phyloP scores from a whole-genome alignment of 1,284 basidiomycete genomes.

The Sphaerobolus stellatus region DNA sequence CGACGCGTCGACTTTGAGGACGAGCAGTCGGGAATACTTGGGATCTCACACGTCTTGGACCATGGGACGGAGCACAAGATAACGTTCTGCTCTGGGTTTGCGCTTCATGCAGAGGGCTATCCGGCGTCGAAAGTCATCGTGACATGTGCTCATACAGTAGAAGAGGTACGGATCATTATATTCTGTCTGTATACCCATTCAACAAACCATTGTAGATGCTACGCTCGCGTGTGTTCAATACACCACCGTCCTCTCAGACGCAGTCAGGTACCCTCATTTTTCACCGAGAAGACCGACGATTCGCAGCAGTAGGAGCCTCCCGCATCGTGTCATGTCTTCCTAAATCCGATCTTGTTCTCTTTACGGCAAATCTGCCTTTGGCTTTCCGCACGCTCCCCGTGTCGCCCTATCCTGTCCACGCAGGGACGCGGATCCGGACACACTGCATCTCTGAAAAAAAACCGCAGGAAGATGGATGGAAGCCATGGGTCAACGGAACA shows the following conservation, averaged over 20 bases:
- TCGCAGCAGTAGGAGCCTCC: no score
- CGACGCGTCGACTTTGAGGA: constrained; percentile 33
- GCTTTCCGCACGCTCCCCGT: constrained; percentile 56
- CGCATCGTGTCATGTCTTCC: constrained; percentile 58
- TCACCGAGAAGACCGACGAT: constrained; percentile 20
- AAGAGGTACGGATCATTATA: constrained; percentile 45
- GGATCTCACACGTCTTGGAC: constrained; percentile 60
- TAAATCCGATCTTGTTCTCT: constrained; percentile 57
- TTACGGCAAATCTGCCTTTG: constrained; percentile 33
- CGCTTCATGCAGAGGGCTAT: constrained; percentile 39
- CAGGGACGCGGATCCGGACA: constrained; percentile 49
- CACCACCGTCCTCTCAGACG: constrained; percentile 21
- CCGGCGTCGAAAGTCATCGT: constrained; percentile 39
- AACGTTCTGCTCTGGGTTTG: constrained; percentile 64
- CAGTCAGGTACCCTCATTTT: constrained; percentile 16
- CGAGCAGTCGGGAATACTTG: constrained; percentile 42
- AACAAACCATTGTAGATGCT: constrained; percentile 39
- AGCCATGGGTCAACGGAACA: constrained; percentile 50
- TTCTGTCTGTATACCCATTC: constrained; percentile 4
- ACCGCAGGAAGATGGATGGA: constrained; percentile 47
- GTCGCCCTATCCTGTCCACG: constrained; percentile 63
- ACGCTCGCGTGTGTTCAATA: constrained; percentile 37
- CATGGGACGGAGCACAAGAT: constrained; percentile 48
- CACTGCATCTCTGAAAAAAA: constrained; percentile 53
- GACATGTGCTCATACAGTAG: constrained; percentile 69